Percentiles rank a stretch among this genome's conserved stretches.
Evolutionary conservation across 345 rosid species (phyloP).

Genomic region (Eutrema japonicum): DNA sequence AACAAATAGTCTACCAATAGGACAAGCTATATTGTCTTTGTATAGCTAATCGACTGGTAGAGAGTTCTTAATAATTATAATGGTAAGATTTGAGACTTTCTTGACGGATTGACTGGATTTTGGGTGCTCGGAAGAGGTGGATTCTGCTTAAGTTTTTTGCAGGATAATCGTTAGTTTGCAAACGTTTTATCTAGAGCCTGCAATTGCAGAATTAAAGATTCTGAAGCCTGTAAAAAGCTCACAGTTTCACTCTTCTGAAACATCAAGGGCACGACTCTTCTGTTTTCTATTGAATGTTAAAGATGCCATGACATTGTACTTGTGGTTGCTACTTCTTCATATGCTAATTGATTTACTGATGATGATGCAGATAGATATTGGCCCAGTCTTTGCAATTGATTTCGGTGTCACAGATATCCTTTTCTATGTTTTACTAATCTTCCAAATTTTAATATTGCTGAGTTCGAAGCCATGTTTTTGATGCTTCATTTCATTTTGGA

Average conservation of each 20-base stretch:
- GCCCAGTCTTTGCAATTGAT: constrained; percentile 89
- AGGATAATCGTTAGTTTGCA: too few relatives aligned
- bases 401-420: constrained; percentile 92
- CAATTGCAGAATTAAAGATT: too few relatives aligned
- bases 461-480: constrained; percentile 23
- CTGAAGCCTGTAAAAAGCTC: too few relatives aligned
- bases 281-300: not conserved
- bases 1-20: not conserved
- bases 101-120: constrained; percentile 12
- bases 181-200: too few relatives aligned
- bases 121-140: constrained; percentile 5
- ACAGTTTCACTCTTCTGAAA: too few relatives aligned
- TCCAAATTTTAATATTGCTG: not conserved
- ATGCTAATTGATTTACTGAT: constrained; percentile 18
- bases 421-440: constrained; percentile 28
- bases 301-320: not conserved
- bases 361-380: constrained; percentile 67
- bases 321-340: constrained; percentile 30
- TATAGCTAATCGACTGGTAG: not conserved
- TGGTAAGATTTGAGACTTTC: constrained; percentile 13
- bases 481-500: constrained; percentile 12
- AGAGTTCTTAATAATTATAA: not conserved
- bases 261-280: too few relatives aligned
- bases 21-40: constrained; percentile 1
- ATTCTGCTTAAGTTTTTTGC: not conserved